Conservation (phyloP, 208 protist species). For the Willaertia magna region DNA sequence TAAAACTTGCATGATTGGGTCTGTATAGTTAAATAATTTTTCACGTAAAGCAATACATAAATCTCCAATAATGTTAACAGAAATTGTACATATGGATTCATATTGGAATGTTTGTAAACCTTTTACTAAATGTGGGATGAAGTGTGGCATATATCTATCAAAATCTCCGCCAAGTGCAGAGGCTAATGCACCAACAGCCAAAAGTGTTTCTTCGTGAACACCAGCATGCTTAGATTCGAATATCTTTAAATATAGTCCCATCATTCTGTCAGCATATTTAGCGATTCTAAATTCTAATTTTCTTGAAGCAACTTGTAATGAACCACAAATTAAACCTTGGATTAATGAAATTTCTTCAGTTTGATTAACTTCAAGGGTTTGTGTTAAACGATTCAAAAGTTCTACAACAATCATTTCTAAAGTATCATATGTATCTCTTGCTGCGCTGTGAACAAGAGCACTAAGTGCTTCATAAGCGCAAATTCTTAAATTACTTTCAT, state of each 20-base stretch:
- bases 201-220: slow-evolving; percentile 79
- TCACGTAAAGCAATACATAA: slow-evolving; percentile 59
- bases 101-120: slow-evolving; percentile 36
- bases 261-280: slow-evolving; percentile 22
- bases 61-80: slow-evolving; percentile 81
- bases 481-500: slow-evolving; percentile 49
- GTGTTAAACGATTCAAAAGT: slow-evolving; percentile 48
- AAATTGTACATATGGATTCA: slow-evolving; percentile 51
- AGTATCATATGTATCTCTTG: slow-evolving; percentile 44
- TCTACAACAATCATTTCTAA: slow-evolving; percentile 47
- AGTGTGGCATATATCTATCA: slow-evolving; percentile 52
- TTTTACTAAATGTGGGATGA: slow-evolving; percentile 63
- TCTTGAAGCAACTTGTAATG: slow-evolving; percentile 31
- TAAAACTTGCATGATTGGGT: slow-evolving; percentile 60
- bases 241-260: slow-evolving; percentile 29
- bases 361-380: slow-evolving; percentile 34
- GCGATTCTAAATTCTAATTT: background rate
- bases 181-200: slow-evolving; percentile 74
- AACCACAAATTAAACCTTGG: slow-evolving; percentile 64
- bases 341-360: slow-evolving; percentile 34
- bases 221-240: slow-evolving; percentile 26
- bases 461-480: slow-evolving; percentile 84
- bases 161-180: slow-evolving; percentile 57
- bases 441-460: slow-evolving; percentile 61
- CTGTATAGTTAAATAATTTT: slow-evolving; percentile 51